Base-by-base conservation (phyloP, 768 basidiomycete genomes). In the Cystofilobasidium capitatum region DNA sequence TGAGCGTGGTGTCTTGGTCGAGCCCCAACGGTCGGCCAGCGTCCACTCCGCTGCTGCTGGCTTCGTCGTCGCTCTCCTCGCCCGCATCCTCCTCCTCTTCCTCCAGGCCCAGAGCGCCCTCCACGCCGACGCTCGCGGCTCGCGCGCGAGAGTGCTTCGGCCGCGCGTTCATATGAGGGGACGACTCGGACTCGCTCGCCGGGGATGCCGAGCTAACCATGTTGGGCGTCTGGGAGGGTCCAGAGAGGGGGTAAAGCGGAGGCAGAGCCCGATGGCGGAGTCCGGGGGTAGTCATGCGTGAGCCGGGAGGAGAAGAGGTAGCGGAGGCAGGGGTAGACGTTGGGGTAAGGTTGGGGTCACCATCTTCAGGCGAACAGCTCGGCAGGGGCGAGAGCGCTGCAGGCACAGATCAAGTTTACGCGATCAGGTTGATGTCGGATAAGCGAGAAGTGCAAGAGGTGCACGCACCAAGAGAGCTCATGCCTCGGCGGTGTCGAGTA, bases 221-320 rank as follows among this genome's bases (percentile, higher is more conserved):
- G 31, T 29, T 31, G 9, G 51, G 31, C 31, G 12, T 17, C 9
- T 29, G 26, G 7, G 51, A 29, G 29, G 26, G 29, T 3, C 29
- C 51, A 3, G 51, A 24, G 45, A 20, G 24, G 6, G 45, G 45
- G 24, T 7, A 6, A 5, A 55, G 26, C 29, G 51, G 51, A 10
- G 51, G 51, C 7, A 55, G 51, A 17, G 51, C 51, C 7, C n/a
- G 17, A 31, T 55, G 51, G 5, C 51, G 51, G 2, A 55, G 51
- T 26, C 51, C 51, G 51, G 51, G 51, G 17, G 51, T 55, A 16
- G 51, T 55, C 51, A 55, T 55, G 51, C 51, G 29, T 20, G 51
- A 55, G 51, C 29, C 29, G 2, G 7, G 29, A 31, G 51, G 51
- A 29, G 51, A 55, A 17, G 49, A 54, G 6, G 51, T 14, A 16